phyloP scores from a whole-genome alignment of 2,329 filamentous ascomycete species.

The Graphiopsis chlorocephala region DNA sequence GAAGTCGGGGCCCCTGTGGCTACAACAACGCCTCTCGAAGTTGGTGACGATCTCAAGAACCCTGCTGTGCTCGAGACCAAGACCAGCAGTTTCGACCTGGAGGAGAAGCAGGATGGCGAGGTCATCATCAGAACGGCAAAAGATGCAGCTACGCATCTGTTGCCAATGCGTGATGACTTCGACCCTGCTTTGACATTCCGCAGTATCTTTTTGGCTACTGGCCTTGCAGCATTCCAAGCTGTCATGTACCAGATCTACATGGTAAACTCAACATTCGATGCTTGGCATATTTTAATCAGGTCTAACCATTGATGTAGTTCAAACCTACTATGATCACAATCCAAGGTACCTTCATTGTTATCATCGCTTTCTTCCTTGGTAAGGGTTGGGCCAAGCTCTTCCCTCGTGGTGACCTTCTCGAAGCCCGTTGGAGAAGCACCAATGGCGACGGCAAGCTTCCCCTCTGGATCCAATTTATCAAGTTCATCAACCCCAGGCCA shows the following conservation, averaged over 20 bases:
- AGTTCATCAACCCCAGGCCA: conserved; percentile 51
- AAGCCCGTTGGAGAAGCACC: conserved; percentile 47
- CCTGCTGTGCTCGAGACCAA: neutral
- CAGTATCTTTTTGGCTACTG: conserved; percentile 50
- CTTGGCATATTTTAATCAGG: neutral
- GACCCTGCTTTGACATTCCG: conserved; percentile 54
- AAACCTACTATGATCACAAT: conserved; percentile 52
- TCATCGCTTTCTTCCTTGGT: conserved; percentile 57
- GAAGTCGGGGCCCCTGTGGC: neutral
- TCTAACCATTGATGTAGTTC: conserved; percentile 38
- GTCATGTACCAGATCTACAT: conserved; percentile 57
- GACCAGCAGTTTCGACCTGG: neutral
- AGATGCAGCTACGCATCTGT: conserved; percentile 50
- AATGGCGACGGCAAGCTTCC: conserved; percentile 45
- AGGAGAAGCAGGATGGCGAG: conserved; percentile 25
- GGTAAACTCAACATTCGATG: conserved; percentile 34
- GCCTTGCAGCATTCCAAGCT: conserved; percentile 53
- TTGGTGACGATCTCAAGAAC: neutral
- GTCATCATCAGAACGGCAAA: conserved; percentile 52
- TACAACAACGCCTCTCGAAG: neutral
- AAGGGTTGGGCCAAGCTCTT: conserved; percentile 48
- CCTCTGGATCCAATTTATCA: conserved; percentile 39
- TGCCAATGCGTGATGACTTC: conserved; percentile 54
- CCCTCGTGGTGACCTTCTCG: conserved; percentile 52
- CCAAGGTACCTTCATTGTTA: conserved; percentile 55